Evolutionary conservation across 192 early-diverging fungal genomes (phyloP).

Genomic region (Linnemannia schmuckeri): DNA sequence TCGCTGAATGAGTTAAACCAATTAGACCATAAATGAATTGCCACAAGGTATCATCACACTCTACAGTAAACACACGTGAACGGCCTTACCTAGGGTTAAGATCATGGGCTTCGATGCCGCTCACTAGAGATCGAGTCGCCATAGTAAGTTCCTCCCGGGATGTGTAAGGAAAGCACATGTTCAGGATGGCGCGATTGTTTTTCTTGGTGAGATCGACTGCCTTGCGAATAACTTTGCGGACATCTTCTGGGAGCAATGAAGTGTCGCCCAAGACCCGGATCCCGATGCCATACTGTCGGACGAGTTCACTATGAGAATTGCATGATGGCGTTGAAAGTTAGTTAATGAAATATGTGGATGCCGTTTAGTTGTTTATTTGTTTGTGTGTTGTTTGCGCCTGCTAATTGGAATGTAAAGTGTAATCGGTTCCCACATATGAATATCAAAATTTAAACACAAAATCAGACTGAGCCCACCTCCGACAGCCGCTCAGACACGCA

Average conservation of each 20-base stretch:
- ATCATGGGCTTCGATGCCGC: constrained; percentile 70
- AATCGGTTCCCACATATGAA: constrained; percentile 1
- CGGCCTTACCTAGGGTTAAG: constrained; percentile 35
- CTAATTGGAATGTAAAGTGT: neutral
- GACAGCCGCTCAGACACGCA: constrained; percentile 1
- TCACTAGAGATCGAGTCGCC: constrained; percentile 69
- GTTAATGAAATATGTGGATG: neutral
- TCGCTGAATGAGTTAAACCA: neutral
- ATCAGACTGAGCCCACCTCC: neutral
- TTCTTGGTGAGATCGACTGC: constrained; percentile 76
- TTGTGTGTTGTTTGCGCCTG: neutral
- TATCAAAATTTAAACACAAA: neutral
- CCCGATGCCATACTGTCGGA: constrained; percentile 76
- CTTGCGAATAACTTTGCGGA: constrained; percentile 69
- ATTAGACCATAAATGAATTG: neutral
- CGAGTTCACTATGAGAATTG: constrained; percentile 70
- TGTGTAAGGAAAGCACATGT: constrained; percentile 95
- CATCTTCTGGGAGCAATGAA: constrained; percentile 74
- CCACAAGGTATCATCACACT: no score
- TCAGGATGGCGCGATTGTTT: constrained; percentile 82
- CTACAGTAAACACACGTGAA: no score
- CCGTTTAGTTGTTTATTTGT: neutral
- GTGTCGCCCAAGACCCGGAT: constrained; percentile 88
- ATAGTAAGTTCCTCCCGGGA: constrained; percentile 91
- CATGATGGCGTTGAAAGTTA: neutral